These are phyloP conservation scores for Cajanus cajan DNA, from an alignment of 306 rosid species.

Conservation along the genomic window DNA sequence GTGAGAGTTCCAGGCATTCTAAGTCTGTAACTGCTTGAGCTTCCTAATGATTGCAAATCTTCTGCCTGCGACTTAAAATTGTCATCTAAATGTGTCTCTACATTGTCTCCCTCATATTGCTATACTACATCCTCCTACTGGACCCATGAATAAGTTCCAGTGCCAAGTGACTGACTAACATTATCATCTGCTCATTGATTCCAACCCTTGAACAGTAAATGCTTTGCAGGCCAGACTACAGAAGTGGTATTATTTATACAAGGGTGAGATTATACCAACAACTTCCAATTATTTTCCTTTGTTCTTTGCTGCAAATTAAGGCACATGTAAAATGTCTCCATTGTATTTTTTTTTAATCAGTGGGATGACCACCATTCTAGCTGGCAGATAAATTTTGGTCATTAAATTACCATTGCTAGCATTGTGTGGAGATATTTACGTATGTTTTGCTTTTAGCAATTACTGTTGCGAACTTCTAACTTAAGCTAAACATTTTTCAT, in stretches of 20 bases:
- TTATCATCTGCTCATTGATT: constrained; percentile 17
- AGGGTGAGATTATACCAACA: constrained; percentile 9
- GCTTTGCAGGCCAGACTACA: constrained; percentile 1
- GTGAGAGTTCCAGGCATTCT: constrained; percentile 76
- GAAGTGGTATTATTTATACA: constrained; percentile 20
- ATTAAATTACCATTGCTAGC: constrained; percentile 14
- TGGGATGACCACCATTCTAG: constrained; percentile 23
- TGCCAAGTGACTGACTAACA: constrained; percentile 5
- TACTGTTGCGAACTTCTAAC: background rate
- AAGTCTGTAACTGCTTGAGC: constrained; percentile 42
- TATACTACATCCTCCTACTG: background rate
- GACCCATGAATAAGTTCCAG: constrained; percentile 4
- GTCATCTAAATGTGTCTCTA: background rate
- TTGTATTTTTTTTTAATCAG: constrained; percentile 27
- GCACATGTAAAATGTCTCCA: constrained; percentile 24
- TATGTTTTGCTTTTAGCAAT: background rate
- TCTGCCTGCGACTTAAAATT: constrained; percentile 2
- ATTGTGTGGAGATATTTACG: constrained; percentile 10
- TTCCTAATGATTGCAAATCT: constrained; percentile 35
- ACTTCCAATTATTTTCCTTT: constrained; percentile 1
- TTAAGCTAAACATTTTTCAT: background rate
- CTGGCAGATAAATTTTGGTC: constrained; percentile 18
- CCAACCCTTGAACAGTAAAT: constrained; percentile 3
- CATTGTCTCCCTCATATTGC: background rate
- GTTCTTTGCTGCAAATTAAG: constrained; percentile 28